phyloP scores from a whole-genome alignment of 306 rosid species.

The Purshia tridentata region DNA sequence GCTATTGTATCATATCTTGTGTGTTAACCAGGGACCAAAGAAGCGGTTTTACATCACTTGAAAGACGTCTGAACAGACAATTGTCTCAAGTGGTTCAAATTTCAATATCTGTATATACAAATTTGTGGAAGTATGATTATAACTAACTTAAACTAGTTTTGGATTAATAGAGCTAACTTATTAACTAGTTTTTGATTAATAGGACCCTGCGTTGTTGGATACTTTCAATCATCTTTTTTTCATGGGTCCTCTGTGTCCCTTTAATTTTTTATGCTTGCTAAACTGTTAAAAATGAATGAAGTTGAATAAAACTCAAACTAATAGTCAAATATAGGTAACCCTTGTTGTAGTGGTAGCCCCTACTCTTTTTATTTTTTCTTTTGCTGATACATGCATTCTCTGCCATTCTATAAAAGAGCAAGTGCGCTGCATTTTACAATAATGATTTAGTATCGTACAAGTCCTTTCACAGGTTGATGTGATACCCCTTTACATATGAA shows the following conservation, averaged over 20 bases:
- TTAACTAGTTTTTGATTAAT: slow-evolving; percentile 33
- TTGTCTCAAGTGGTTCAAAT: slow-evolving; percentile 22
- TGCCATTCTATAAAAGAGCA: not conserved
- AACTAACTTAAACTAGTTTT: slow-evolving; percentile 32
- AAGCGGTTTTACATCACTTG: not conserved
- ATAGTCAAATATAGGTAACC: not conserved
- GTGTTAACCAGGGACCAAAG: not conserved
- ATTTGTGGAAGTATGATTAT: slow-evolving; percentile 22
- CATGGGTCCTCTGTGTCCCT: slow-evolving; percentile 39
- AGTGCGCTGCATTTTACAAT: not conserved
- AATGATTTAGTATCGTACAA: not conserved
- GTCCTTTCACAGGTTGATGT: slow-evolving; percentile 3
- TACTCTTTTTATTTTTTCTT: not conserved
- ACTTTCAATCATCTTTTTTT: slow-evolving; percentile 41
- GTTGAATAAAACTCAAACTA: not conserved
- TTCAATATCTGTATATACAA: not conserved
- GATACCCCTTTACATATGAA: not conserved
- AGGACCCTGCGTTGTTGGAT: slow-evolving; percentile 37
- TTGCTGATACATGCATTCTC: not conserved
- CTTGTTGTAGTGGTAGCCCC: not conserved
- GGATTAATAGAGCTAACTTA: slow-evolving; percentile 28
- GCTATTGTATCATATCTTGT: not conserved
- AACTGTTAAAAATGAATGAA: slow-evolving; percentile 2
- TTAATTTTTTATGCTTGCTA: not conserved
- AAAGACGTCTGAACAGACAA: slow-evolving; percentile 11